phyloP scores from a whole-genome alignment of 352 stramenopile species.

The Phytopythium sindhum region DNA sequence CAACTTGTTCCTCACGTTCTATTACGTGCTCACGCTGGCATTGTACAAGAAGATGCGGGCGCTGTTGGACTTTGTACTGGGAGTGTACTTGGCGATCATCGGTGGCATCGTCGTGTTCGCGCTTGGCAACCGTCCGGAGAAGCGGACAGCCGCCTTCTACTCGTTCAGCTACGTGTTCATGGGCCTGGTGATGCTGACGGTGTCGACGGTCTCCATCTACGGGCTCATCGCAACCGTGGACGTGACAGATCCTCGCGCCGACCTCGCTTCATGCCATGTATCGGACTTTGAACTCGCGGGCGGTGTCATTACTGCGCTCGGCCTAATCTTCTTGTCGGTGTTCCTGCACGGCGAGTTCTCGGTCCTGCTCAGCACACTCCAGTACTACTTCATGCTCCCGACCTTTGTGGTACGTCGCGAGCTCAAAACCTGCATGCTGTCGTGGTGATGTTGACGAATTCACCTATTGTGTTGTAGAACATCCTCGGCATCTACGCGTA shows the following conservation, averaged over 20 bases:
- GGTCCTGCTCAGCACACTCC: constrained; percentile 27
- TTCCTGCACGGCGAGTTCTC: constrained; percentile 40
- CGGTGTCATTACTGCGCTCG: constrained; percentile 14
- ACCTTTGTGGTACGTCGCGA: constrained; percentile 24
- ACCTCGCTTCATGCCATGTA: constrained; percentile 26
- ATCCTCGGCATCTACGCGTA: constrained; percentile 38
- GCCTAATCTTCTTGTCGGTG: constrained; percentile 22
- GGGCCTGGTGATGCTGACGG: constrained; percentile 41
- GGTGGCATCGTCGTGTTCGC: constrained; percentile 42
- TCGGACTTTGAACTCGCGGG: constrained; percentile 19
- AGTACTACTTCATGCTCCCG: constrained; percentile 46
- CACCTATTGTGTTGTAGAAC: constrained; percentile 9
- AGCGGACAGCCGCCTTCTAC: constrained; percentile 43
- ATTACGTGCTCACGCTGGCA: constrained; percentile 40
- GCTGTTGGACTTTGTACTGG: constrained; percentile 29
- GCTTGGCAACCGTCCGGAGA: constrained; percentile 41
- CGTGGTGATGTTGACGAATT: neutral
- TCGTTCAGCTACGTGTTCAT: constrained; percentile 41
- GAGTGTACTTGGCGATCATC: constrained; percentile 35
- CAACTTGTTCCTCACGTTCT: constrained; percentile 51
- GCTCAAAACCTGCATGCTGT: neutral
- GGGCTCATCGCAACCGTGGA: constrained; percentile 22
- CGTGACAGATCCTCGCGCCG: constrained; percentile 25
- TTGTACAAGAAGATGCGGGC: constrained; percentile 25
- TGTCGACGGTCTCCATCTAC: constrained; percentile 44